A percentile compares a stretch with the other conserved stretches of the same genome.
Conservation (phyloP, 345 rosid species). For the Populus alba region DNA sequence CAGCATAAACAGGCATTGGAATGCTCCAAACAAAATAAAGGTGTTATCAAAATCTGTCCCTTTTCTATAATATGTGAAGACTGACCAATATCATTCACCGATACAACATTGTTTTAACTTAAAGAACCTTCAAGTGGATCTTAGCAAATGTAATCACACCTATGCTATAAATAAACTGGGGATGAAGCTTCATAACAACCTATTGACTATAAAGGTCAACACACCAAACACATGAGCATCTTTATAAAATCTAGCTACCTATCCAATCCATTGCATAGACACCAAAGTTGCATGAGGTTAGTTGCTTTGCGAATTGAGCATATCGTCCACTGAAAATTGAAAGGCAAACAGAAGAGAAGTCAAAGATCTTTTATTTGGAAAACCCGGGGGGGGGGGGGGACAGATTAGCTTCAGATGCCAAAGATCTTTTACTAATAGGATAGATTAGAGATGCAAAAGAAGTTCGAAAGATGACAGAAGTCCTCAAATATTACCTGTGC, state of each 20-base stretch:
- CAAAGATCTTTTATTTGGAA: background rate
- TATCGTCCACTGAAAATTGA: slow-evolving; percentile 71
- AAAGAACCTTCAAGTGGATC: background rate
- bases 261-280: slow-evolving; percentile 98
- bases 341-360: background rate
- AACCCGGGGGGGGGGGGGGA: too few relatives aligned
- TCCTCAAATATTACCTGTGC: slow-evolving; percentile 59
- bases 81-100: background rate
- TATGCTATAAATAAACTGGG: background rate
- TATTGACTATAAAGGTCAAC: background rate
- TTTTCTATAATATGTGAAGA: too few relatives aligned
- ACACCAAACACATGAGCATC: background rate
- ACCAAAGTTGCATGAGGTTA: slow-evolving; percentile 62
- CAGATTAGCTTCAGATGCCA: background rate
- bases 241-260: slow-evolving; percentile 38
- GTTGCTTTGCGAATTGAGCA: slow-evolving; percentile 79
- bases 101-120: background rate
- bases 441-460: background rate
- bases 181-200: background rate
- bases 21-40: background rate
- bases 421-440: background rate
- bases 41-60: background rate
- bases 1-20: background rate
- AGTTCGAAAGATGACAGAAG: slow-evolving; percentile 13
- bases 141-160: background rate